Evolutionary conservation across 1,284 basidiomycete genomes (phyloP).

Genomic region (Trametes versicolor): DNA sequence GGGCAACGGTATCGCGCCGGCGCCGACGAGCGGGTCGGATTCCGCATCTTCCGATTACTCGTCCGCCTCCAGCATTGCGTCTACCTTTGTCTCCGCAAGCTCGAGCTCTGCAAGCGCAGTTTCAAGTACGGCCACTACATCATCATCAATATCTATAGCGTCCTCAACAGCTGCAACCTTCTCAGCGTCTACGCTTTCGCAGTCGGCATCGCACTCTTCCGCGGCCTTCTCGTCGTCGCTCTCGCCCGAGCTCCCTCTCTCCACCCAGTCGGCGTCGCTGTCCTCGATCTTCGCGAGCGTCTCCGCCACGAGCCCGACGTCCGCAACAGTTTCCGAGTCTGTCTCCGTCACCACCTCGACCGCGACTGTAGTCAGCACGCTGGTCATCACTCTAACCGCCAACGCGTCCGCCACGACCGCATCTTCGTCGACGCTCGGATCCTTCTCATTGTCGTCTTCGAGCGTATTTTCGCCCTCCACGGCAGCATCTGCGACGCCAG

Average conservation of each 20-base stretch:
- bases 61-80: background rate
- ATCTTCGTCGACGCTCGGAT: too few relatives aligned
- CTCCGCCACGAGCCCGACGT: background rate
- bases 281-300: background rate
- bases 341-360: slow-evolving; percentile 27
- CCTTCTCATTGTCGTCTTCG: background rate
- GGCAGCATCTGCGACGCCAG: slow-evolving; percentile 10
- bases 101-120: background rate
- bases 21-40: slow-evolving; percentile 1
- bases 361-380: slow-evolving; percentile 37
- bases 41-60: slow-evolving; percentile 1
- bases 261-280: slow-evolving; percentile 15
- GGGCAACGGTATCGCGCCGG: slow-evolving; percentile 9
- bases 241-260: slow-evolving; percentile 15
- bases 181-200: slow-evolving; percentile 17
- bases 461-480: slow-evolving; percentile 5
- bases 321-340: slow-evolving; percentile 13
- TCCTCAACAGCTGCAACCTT: background rate
- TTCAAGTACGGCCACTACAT: slow-evolving; percentile 22
- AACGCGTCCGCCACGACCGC: slow-evolving; percentile 15
- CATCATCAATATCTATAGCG: slow-evolving; percentile 28
- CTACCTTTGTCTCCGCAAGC: background rate
- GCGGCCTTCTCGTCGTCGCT: slow-evolving; percentile 4
- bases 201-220: slow-evolving; percentile 12
- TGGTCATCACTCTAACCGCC: slow-evolving; percentile 35